Evolutionary conservation across 345 rosid species (phyloP), one percentile per base, ranked within the genome.

Genomic region (Eucalyptus cloeziana): DNA sequence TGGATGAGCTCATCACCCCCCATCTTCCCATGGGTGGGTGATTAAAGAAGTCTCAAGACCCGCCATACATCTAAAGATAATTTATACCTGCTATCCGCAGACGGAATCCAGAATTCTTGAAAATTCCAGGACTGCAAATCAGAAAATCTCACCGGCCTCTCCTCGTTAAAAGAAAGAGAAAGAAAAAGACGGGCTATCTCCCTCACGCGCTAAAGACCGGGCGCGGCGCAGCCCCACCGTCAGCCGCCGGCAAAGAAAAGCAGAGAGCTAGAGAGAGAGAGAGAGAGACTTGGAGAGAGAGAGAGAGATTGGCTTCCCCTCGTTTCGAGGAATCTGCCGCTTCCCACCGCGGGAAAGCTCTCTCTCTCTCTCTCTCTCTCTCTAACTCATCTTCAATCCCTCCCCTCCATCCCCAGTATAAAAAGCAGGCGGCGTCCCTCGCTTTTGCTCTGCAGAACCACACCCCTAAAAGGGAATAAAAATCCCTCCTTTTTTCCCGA

Each of bases 401-500:
- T 17, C 79, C 17, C 10, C 3, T 17, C 40, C 21, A n/a, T n/a
- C 37, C 10, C 40, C 37, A 15, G 1, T 8, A 4, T 33, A 33
- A 33, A 5, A 71, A 10, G 24, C 45, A 37, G 19, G 45, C 45
- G 40, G 25, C 45, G 25, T 37, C 25, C 2, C 81, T 33, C 25
- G 13, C 45, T 71, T 71, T 9, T 33, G 33, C 33, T 50, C 79
- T 16, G 25, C 49, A 67, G 58, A 16, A 19, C 10, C 79, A 0
- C 43, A 0, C 79, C 40, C 8, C 58, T 3, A 1, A 12, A 60
- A 30, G 8, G 4, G 2, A 17, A 69, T 7, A 33, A 33, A 33
- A 31, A 31, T 71, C 24, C 0, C 24, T 49, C 4, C 27, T 83
- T 81, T 60, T 50, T 21, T 13, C 5, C 13, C 47, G 7, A 76